Conservation (phyloP, 768 basidiomycete species). For the Cantharellus cinnabarinus region DNA sequence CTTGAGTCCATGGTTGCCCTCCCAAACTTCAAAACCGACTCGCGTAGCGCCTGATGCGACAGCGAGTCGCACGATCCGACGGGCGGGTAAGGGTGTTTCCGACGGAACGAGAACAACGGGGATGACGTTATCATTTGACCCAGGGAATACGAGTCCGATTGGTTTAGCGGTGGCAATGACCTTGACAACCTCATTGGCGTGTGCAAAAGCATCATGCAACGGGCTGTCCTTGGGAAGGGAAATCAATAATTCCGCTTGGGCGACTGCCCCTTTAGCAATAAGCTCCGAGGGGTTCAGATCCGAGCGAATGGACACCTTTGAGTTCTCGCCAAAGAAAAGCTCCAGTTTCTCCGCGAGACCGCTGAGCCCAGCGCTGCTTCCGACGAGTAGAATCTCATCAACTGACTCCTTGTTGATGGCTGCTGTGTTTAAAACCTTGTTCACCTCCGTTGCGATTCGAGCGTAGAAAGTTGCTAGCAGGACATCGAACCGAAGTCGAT, state of each 20-base stretch:
- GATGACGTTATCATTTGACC: slow-evolving; percentile 3
- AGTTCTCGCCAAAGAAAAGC: slow-evolving; percentile 10
- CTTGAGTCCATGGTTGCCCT: slow-evolving; percentile 8
- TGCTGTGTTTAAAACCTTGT: slow-evolving; percentile 5
- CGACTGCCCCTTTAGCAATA: slow-evolving; percentile 11
- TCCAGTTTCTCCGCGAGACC: slow-evolving; percentile 7
- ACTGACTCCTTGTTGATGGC: slow-evolving; percentile 10
- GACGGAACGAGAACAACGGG: slow-evolving; percentile 9
- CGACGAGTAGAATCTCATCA: slow-evolving; percentile 14
- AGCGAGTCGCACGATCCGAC: slow-evolving; percentile 10
- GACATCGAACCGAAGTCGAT: slow-evolving; percentile 24
- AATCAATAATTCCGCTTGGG: slow-evolving; percentile 11
- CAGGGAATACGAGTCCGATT: slow-evolving; percentile 10
- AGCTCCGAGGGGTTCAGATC: slow-evolving; percentile 9
- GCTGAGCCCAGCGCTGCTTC: slow-evolving; percentile 10
- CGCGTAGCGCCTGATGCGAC: slow-evolving; percentile 6
- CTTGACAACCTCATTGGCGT: slow-evolving; percentile 6
- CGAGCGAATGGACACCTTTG: slow-evolving; percentile 7
- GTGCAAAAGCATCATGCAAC: slow-evolving; percentile 1
- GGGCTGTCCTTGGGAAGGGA: slow-evolving; percentile 9
- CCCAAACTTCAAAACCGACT: slow-evolving; percentile 13
- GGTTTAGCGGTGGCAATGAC: slow-evolving; percentile 8
- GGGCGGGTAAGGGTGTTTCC: slow-evolving; percentile 11
- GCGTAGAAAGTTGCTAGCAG: slow-evolving; percentile 10
- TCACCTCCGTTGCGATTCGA: slow-evolving; percentile 8